Evolutionary conservation across 139 green algal genomes (phyloP).

Genomic region (Chlamydomonas schloesseri): DNA sequence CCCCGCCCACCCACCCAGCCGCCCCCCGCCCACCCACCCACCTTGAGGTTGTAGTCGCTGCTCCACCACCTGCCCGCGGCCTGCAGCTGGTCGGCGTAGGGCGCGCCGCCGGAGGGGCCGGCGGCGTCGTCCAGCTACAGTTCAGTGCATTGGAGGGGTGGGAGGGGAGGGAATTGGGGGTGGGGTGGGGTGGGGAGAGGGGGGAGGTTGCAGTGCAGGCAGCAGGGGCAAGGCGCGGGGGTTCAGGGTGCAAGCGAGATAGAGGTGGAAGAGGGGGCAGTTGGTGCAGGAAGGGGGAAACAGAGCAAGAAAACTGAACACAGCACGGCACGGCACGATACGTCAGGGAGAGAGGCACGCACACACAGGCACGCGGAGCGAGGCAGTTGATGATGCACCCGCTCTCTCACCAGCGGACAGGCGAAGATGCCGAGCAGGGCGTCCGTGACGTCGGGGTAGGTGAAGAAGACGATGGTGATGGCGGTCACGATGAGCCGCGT

Average conservation of each 20-base stretch:
- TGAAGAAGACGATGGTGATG: conserved; percentile 50
- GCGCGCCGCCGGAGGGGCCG: background rate
- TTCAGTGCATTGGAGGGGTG: background rate
- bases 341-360: background rate
- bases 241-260: no score
- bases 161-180: background rate
- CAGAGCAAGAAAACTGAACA: no score
- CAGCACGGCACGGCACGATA: no score
- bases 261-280: no score
- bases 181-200: background rate
- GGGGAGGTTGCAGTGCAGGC: no score
- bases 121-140: conserved; percentile 13
- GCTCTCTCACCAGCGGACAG: conserved; percentile 7
- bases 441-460: conserved; percentile 38
- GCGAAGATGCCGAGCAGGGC: conserved; percentile 37
- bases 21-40: no score
- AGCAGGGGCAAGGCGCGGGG: no score
- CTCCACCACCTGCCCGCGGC: conserved; percentile 19
- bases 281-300: no score
- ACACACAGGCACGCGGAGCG: no score
- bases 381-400: background rate
- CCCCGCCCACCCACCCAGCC: no score
- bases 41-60: conserved; percentile 17
- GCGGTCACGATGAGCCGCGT: conserved; percentile 34
- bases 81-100: conserved; percentile 9